phyloP scores from a whole-genome alignment of 768 basidiomycete species.

The Phaeotremella skinneri region DNA sequence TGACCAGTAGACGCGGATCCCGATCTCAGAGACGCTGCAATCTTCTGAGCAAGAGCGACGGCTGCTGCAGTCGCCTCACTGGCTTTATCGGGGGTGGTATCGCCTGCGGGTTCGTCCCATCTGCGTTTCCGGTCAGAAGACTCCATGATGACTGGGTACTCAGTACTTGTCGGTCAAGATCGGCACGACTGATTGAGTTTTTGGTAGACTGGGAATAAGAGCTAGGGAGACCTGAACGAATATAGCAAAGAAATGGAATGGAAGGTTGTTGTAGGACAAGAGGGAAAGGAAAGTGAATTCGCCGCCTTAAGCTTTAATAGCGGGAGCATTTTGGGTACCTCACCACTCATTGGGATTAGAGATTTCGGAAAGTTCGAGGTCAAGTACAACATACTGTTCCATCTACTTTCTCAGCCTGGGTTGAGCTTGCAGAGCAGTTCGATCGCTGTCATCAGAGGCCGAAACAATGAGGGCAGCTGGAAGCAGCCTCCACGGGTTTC shows the following conservation, averaged over 20 bases:
- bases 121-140: conserved; percentile 60
- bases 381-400: neutral
- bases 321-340: neutral
- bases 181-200: too few relatives aligned
- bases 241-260: too few relatives aligned
- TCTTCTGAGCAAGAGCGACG: conserved; percentile 85
- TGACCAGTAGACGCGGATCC: conserved; percentile 48
- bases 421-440: too few relatives aligned
- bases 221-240: too few relatives aligned
- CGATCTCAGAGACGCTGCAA: conserved; percentile 60
- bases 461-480: too few relatives aligned
- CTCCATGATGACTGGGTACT: conserved; percentile 1
- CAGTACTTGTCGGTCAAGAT: too few relatives aligned
- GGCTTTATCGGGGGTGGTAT: conserved; percentile 40
- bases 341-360: neutral
- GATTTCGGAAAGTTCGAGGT: neutral
- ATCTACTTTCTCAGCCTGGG: too few relatives aligned
- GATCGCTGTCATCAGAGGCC: too few relatives aligned
- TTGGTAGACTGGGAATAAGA: too few relatives aligned
- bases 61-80: conserved; percentile 68
- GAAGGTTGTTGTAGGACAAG: neutral
- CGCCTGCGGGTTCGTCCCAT: conserved; percentile 72
- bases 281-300: neutral
- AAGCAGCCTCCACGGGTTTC: too few relatives aligned
- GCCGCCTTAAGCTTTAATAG: too few relatives aligned